Percentiles rank a stretch among this genome's conserved stretches.
phyloP scores from a whole-genome alignment of 1,284 basidiomycete genomes.

The Melanopsichium pennsylvanicum region DNA sequence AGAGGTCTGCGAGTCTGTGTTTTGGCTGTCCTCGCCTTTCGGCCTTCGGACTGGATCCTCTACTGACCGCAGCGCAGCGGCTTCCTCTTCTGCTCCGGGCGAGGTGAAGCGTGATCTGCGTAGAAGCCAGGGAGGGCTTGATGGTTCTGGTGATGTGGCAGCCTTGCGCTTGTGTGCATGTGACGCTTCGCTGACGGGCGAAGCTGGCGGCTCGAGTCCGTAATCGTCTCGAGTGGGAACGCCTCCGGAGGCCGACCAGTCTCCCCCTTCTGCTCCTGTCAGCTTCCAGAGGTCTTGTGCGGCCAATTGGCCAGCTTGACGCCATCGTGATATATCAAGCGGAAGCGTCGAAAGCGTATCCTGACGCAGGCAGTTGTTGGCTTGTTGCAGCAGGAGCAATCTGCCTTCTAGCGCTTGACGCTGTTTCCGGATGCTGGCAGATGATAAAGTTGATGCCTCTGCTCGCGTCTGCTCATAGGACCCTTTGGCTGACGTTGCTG shows the following conservation, averaged over 20 bases:
- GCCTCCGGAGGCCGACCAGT: slow-evolving; percentile 16
- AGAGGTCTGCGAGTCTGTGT: slow-evolving; percentile 15
- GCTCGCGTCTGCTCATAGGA: not conserved
- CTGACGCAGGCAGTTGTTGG: slow-evolving; percentile 32
- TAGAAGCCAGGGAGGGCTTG: slow-evolving; percentile 6
- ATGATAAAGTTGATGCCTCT: not conserved
- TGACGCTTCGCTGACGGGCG: not conserved
- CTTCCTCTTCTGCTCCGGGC: slow-evolving; percentile 30
- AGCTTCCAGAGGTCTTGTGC: slow-evolving; percentile 42
- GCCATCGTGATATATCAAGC: slow-evolving; percentile 28
- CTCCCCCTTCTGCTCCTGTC: slow-evolving; percentile 31
- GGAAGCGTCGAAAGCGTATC: slow-evolving; percentile 19
- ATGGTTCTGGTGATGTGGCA: slow-evolving; percentile 3
- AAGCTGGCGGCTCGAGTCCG: slow-evolving; percentile 30
- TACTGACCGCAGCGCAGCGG: slow-evolving; percentile 17
- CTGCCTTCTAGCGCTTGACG: slow-evolving; percentile 27
- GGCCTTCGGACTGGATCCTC: not conserved
- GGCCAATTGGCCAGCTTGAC: slow-evolving; percentile 34
- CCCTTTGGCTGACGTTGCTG: not conserved
- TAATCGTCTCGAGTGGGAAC: slow-evolving; percentile 23
- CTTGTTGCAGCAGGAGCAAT: slow-evolving; percentile 31
- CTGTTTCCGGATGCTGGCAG: slow-evolving; percentile 15
- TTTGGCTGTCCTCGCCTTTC: slow-evolving; percentile 23
- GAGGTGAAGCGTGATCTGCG: slow-evolving; percentile 8
- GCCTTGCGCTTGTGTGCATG: slow-evolving; percentile 9